Percentiles rank a stretch among this genome's conserved stretches.
These are phyloP conservation scores for Sonneratia alba DNA, from an alignment of 345 rosid species.

Conservation along the genomic window DNA sequence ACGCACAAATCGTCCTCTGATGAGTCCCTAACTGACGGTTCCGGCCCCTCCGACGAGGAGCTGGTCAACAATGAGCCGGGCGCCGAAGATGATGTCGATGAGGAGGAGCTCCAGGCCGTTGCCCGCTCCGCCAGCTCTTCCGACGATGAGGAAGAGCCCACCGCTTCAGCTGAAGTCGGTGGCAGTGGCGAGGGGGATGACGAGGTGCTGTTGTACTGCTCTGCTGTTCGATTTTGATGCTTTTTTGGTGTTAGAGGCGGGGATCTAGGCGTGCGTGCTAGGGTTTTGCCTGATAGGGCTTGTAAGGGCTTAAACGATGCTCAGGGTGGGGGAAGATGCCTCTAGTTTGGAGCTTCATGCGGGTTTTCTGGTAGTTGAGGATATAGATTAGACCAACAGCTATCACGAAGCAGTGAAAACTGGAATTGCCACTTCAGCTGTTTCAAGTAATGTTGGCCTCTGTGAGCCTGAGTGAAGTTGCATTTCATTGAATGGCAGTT, in stretches of 20 bases:
- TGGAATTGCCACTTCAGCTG: not conserved
- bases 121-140: slow-evolving; percentile 77
- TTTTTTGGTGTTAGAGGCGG: not conserved
- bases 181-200: slow-evolving; percentile 29
- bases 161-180: slow-evolving; percentile 11
- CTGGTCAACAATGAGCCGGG: slow-evolving; percentile 57
- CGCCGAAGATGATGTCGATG: slow-evolving; percentile 64
- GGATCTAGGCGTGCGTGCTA: not conserved
- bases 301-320: not conserved
- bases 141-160: slow-evolving; percentile 32
- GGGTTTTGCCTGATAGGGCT: slow-evolving; percentile 6
- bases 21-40: slow-evolving; percentile 46
- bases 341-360: not conserved
- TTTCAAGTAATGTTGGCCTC: not conserved
- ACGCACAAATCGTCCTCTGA: slow-evolving; percentile 55
- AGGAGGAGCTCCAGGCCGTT: slow-evolving; percentile 95
- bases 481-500: not conserved
- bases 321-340: not conserved
- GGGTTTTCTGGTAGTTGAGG: not conserved
- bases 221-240: not conserved
- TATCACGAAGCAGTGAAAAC: not conserved
- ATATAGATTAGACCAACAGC: not conserved
- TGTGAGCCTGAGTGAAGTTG: not conserved
- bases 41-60: slow-evolving; percentile 59
- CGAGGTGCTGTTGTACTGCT: not conserved